Evolutionary conservation across 306 rosid species (phyloP), one percentile per base, ranked within the genome.

Genomic region (Cyclanthera cordifolia): DNA sequence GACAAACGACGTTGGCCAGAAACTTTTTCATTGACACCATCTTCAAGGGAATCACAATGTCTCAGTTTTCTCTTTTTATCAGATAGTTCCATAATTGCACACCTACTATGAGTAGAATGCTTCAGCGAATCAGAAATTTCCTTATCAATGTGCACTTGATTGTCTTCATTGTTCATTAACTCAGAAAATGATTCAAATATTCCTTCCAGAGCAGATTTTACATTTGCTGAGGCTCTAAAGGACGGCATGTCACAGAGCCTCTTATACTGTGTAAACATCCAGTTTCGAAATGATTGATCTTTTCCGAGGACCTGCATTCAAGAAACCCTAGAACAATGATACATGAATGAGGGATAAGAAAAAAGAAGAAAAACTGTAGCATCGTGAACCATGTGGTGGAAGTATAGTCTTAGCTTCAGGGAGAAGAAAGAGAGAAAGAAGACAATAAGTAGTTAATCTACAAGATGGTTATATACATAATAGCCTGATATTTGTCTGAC

Each of bases 231-330:
- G 45, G 67, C 79, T 75, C 73, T 67, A 52, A 77, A 72, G 70
- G 79, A 60, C 2, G 80, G 79, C 65, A 77, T 56, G 57, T 81
- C 76, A 54, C 75, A 57, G 75, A 90, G 74, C 82, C 81, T 83
- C 79, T 85, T 84, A 81, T 80, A 83, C 72, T 81, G 82, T 51
- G 79, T 56, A 67, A 80, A 70, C 71, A 86, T 75, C 95, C 98
- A 93, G 56, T 80, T 80, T 76, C 27, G 81, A 72, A 93, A 74
- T 30, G 81, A 75, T 71, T 76, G 80, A 58, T 93, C 88, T 81
- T 79, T 84, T 70, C 77, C 78, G 47, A 93, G 82, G 75, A 86
- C 91, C 98, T 93, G 75, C 80, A 81, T 30, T 67, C 43, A 80
- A 74, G 45, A 77, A 74, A 52, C 63, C 66, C 19, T 72, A 49